Conservation (phyloP, 1,139 yeast species). For the Kurtzmaniella quercitrusa region DNA sequence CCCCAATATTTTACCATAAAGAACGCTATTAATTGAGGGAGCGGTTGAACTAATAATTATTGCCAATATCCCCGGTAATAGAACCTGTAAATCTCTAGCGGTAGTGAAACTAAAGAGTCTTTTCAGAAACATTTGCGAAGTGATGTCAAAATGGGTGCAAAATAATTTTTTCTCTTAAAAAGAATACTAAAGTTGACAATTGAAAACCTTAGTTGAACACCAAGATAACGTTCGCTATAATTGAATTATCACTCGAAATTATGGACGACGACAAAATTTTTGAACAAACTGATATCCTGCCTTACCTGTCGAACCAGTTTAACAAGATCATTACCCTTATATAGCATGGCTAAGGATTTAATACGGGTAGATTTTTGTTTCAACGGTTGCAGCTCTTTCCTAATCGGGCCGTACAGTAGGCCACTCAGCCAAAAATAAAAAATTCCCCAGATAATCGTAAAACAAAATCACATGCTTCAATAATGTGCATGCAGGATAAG, state of each 20-base stretch:
- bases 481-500: not conserved
- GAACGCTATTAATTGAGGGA: conserved; percentile 60
- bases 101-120: conserved; percentile 24
- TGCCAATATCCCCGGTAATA: conserved; percentile 19
- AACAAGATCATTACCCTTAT: too few relatives aligned
- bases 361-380: too few relatives aligned
- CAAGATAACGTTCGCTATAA: too few relatives aligned
- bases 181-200: too few relatives aligned
- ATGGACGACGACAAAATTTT: too few relatives aligned
- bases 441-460: not conserved
- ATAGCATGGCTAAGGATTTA: too few relatives aligned
- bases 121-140: not conserved
- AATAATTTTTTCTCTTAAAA: not conserved
- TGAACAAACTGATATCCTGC: too few relatives aligned
- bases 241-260: too few relatives aligned
- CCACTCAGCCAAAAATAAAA: not conserved
- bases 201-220: too few relatives aligned
- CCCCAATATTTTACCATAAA: conserved; percentile 64
- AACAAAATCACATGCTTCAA: not conserved
- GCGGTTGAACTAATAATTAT: conserved; percentile 44
- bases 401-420: not conserved
- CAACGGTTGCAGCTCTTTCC: not conserved
- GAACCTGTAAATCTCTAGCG: conserved; percentile 19
- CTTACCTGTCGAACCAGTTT: too few relatives aligned
- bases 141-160: not conserved